phyloP scores from a whole-genome alignment of 495 filamentous ascomycete species.

The Hyaloscypha bicolor region DNA sequence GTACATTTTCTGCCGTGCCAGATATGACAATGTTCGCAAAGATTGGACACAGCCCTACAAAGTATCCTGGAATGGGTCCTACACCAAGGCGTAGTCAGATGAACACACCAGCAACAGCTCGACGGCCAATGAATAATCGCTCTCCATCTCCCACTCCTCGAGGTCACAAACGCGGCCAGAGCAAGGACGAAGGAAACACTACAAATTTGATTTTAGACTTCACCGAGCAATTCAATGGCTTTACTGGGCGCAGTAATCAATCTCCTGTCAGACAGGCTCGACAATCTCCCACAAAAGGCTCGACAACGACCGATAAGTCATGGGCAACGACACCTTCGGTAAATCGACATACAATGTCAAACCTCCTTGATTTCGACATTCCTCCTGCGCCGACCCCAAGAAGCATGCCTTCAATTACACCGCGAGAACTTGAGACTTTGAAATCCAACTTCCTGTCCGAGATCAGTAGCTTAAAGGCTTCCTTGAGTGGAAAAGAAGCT shows the following conservation, averaged over 20 bases:
- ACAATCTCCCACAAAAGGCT: conserved; percentile 44
- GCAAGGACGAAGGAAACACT: conserved; percentile 45
- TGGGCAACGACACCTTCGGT: conserved; percentile 26
- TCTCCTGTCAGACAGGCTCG: conserved; percentile 31
- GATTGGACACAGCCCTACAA: conserved; percentile 58
- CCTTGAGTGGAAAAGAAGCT: conserved; percentile 86
- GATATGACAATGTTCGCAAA: conserved; percentile 86
- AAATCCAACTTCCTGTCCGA: conserved; percentile 89
- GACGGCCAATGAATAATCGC: conserved; percentile 27
- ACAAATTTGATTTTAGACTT: conserved; percentile 86
- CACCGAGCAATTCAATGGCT: conserved; percentile 72
- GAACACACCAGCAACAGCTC: conserved; percentile 35
- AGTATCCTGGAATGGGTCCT: conserved; percentile 37
- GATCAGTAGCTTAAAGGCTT: conserved; percentile 86
- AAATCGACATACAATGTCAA: conserved; percentile 40
- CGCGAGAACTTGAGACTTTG: conserved; percentile 86
- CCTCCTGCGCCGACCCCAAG: conserved; percentile 87
- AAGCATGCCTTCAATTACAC: conserved; percentile 86
- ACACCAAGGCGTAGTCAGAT: conserved; percentile 29
- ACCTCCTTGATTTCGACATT: conserved; percentile 91
- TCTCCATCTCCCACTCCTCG: conserved; percentile 30
- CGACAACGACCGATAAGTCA: conserved; percentile 24
- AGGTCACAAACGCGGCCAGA: conserved; percentile 41
- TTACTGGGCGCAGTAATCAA: conserved; percentile 31
- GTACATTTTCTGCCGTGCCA: conserved; percentile 82